Evolutionary conservation across 129 eudicot genomes (phyloP), one percentile per base, ranked within the genome.

Genomic region (Flaveria bidentis): DNA sequence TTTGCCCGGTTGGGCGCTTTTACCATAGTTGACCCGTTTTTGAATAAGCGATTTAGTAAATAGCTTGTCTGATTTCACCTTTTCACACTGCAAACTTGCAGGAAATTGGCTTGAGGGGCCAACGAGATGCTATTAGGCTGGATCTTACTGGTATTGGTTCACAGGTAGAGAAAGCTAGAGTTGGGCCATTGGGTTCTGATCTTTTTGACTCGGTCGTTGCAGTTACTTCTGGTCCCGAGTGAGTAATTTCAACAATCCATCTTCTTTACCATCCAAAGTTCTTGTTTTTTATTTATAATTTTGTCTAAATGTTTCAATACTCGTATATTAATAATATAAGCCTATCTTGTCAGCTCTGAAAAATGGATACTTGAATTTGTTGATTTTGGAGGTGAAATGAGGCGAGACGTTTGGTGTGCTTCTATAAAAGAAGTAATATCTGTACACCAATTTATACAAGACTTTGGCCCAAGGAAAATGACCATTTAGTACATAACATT

Each of bases 381-480:
- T 17, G 96, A 94, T 76, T 78, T 94, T 51, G 96, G 98, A 75
- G 90, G 97, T 76, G 98, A 94, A 80, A 84, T 90, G 97, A 85
- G 96, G 84, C 88, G 98, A 75, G 98, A 94, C 75, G 91, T 91
- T 18, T 94, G 98, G 98, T 82, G 84, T 78, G 96, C 98, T 49
- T 89, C 83, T 66, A 62, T 88, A 11, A 82, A 76, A 53, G 98
- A 94, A 89, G 87, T 94, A 18, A 87, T 94, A 66, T 74, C 90
- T 67, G 78, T 94, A 44, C 77, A 91, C 87, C 87, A 89, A 75
- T 94, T 94, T 72, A 82, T 89, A 72, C 76, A 80, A 36, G 98
- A 94, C 23, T 94, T 80, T 67, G 97, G 98, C 98, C 98, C 8
- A 55, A 75, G 72, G 97, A 88, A 49, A 81, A 75, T 13, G 98